Percentiles rank a stretch among this genome's conserved stretches.
These are phyloP conservation scores for Botryotinia globosa DNA, from an alignment of 2,329 filamentous ascomycete genomes.

Conservation along the genomic window DNA sequence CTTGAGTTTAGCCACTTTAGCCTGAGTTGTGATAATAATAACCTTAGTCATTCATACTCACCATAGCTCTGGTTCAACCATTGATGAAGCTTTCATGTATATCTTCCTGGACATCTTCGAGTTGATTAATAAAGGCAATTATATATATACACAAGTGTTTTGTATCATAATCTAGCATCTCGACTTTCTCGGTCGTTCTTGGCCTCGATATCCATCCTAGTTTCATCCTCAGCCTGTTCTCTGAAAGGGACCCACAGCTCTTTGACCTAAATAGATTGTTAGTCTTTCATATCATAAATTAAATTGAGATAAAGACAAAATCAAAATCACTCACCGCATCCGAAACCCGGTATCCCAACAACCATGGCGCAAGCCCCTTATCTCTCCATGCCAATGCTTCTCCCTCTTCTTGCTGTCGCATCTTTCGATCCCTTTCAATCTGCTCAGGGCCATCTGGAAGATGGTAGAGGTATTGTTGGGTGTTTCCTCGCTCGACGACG, in stretches of 20 bases:
- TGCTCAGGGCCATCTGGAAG: constrained; percentile 56
- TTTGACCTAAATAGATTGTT: neutral
- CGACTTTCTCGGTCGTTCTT: neutral
- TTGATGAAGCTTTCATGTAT: neutral
- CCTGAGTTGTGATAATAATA: neutral
- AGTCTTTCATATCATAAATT: neutral
- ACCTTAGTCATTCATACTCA: neutral
- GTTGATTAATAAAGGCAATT: neutral
- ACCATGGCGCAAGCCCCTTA: constrained; percentile 40
- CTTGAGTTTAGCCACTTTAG: neutral
- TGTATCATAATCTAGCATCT: neutral
- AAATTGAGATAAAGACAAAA: no score
- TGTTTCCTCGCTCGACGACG: constrained; percentile 58
- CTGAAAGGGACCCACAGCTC: neutral
- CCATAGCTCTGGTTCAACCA: no score
- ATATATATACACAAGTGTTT: neutral
- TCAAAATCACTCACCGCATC: constrained; percentile 36
- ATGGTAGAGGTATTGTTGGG: constrained; percentile 59
- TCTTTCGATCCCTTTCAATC: constrained; percentile 50
- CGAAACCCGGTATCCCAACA: constrained; percentile 44
- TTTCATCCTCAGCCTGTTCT: neutral
- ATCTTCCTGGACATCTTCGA: neutral
- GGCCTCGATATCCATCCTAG: neutral
- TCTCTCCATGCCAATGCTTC: constrained; percentile 44
- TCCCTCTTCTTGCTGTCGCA: constrained; percentile 40